These are phyloP conservation scores for Escovopsis sp. DNA, from an alignment of 2,329 filamentous ascomycete genomes.

Conservation along the genomic window DNA sequence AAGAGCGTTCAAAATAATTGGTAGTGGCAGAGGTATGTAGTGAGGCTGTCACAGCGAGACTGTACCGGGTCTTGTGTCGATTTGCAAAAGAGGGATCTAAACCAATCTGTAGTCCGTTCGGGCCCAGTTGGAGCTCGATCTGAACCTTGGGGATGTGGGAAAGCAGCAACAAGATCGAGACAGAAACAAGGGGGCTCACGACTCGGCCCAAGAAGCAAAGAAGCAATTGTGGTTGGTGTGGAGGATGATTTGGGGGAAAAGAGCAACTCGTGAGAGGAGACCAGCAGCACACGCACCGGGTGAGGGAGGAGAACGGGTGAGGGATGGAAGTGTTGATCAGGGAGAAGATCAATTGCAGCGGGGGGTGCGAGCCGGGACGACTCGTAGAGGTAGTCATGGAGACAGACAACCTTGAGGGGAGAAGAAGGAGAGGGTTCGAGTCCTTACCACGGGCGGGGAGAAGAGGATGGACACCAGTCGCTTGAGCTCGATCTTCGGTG, in stretches of 20 bases:
- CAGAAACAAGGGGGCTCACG: slow-evolving; percentile 4
- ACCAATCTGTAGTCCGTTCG: slow-evolving; percentile 2
- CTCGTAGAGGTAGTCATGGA: neutral
- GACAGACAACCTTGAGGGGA: neutral
- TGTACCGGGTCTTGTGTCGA: no score
- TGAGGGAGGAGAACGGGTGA: neutral
- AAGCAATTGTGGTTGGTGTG: slow-evolving; percentile 9
- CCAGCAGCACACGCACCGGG: neutral
- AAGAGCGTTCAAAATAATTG: neutral
- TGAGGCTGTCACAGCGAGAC: neutral
- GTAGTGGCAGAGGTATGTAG: neutral
- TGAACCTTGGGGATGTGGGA: slow-evolving; percentile 7
- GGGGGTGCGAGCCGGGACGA: neutral
- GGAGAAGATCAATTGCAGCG: slow-evolving; percentile 1
- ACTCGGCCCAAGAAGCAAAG: slow-evolving; percentile 10
- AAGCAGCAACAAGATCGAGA: slow-evolving; percentile 14
- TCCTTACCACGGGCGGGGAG: neutral
- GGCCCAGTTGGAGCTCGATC: slow-evolving; percentile 2
- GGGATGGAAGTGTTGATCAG: slow-evolving; percentile 3
- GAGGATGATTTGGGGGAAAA: slow-evolving; percentile 8
- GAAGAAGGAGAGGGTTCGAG: neutral
- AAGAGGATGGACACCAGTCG: no score
- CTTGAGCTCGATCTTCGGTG: no score
- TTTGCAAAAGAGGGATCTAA: neutral
- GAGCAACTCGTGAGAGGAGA: slow-evolving; percentile 11